Percentiles rank a stretch among this genome's conserved stretches.
These are phyloP conservation scores for Scutellaria minor DNA, from an alignment of 257 asterid species.

Conservation along the genomic window DNA sequence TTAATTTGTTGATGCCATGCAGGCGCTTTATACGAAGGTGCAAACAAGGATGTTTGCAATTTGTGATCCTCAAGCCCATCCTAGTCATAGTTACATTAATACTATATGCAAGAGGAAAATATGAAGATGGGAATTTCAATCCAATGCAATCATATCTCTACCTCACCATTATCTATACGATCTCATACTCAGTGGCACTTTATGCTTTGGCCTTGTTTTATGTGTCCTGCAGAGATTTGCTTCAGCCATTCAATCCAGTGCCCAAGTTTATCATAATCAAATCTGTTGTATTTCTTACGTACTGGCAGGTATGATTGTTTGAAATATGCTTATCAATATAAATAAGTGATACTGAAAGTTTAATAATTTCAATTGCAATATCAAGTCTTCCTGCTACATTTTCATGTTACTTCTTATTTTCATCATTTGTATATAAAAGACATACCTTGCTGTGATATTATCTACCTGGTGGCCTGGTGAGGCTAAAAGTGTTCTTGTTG, in stretches of 20 bases:
- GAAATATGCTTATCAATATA: not conserved
- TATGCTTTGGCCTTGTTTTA: slow-evolving; percentile 92
- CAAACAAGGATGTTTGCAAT: slow-evolving; percentile 97
- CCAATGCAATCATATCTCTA: slow-evolving; percentile 91
- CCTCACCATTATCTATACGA: slow-evolving; percentile 89
- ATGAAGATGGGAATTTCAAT: slow-evolving; percentile 90
- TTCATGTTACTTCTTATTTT: slow-evolving; percentile 23
- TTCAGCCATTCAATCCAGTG: slow-evolving; percentile 97
- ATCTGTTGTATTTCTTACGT: slow-evolving; percentile 93
- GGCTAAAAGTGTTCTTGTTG: not conserved
- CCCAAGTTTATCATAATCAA: slow-evolving; percentile 94
- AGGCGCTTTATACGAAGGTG: slow-evolving; percentile 97
- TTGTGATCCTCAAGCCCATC: slow-evolving; percentile 94
- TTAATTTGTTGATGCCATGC: slow-evolving; percentile 40
- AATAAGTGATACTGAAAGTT: slow-evolving; percentile 1
- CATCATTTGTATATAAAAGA: slow-evolving; percentile 1
- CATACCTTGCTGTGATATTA: slow-evolving; percentile 3
- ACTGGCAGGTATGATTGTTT: slow-evolving; percentile 82
- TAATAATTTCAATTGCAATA: slow-evolving; percentile 5
- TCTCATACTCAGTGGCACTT: slow-evolving; percentile 93
- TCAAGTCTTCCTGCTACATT: slow-evolving; percentile 20
- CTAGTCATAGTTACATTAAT: slow-evolving; percentile 76
- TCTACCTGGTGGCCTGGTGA: slow-evolving; percentile 18
- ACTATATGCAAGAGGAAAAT: slow-evolving; percentile 88
- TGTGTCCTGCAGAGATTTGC: slow-evolving; percentile 92